Base-by-base conservation (phyloP, 1,139 yeast species). In the Saccharomyces hybrid region DNA sequence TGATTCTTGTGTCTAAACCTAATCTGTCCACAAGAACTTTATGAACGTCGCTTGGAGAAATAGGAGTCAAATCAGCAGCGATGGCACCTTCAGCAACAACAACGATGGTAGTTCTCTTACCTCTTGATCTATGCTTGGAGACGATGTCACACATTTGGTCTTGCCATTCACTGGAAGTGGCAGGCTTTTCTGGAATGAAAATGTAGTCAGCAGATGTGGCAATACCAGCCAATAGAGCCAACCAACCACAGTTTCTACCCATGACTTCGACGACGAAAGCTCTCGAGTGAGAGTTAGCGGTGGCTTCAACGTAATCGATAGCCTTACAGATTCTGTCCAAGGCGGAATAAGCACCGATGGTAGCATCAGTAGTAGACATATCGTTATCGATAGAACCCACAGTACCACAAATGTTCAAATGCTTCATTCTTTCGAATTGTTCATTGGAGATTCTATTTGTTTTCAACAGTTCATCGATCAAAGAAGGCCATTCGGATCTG, bases 221-320 rank as follows among this genome's bases (percentile, higher is more conserved):
- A 61, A 91, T 82, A 64, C 98, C 98, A 16, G 98, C 91, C 95
- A 90, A 87, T 62, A 93, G 78, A 1, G 95, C 98, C 64, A 93
- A 80, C 99, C 99, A 93, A 58, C 99, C 99, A 77, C 99, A 93
- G 73, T 93, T 96, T 71, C 99, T 84, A 56, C 99, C 99, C 99
- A 93, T 93, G 51, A 93, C 99, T 73, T 93, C 99, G 57, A 93
- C 89, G 49, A 93, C 97, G 71, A 93, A 93, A 5, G 99, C 99
- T 70, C 99, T 83, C 19, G 97, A 89, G 70, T 93, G 99, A 5
- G 98, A 91, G 63, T 88, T 82, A 19, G 99, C 99, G 38, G 99
- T 93, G 50, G 97, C 96, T 71, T 91, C 97, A 64, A 93, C 93
- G 73, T 62, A 62, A 72, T 93, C 98, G 61, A 91, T 88, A 73